These are phyloP conservation scores for Cokeromyces recurvatus DNA, from an alignment of 371 early-diverging fungal genomes.

Conservation along the genomic window DNA sequence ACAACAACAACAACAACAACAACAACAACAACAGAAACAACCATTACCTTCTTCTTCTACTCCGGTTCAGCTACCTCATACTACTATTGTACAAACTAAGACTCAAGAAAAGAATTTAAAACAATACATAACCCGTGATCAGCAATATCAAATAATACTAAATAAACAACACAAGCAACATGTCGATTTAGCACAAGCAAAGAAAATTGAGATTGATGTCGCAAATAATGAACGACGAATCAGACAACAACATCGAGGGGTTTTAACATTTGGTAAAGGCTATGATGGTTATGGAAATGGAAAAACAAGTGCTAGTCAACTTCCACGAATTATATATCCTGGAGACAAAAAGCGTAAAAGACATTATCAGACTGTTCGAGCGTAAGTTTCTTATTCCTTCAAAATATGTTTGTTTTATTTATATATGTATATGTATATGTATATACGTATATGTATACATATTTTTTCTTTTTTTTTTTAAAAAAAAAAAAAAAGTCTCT, in stretches of 20 bases:
- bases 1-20: neutral
- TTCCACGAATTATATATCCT: slow-evolving; percentile 30
- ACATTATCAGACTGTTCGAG: slow-evolving; percentile 20
- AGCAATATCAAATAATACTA: slow-evolving; percentile 31
- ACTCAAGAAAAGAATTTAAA: slow-evolving; percentile 17
- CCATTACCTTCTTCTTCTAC: no score
- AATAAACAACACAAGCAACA: slow-evolving; percentile 40
- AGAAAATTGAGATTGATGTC: slow-evolving; percentile 33
- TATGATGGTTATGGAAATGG: slow-evolving; percentile 37
- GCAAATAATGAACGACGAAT: slow-evolving; percentile 24
- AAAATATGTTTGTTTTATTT: no score
- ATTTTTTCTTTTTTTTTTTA: no score
- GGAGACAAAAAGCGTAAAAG: slow-evolving; percentile 27
- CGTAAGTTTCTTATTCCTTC: no score
- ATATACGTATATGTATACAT: no score
- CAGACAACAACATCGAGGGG: slow-evolving; percentile 24
- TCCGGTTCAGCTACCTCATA: neutral
- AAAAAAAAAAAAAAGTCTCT: slow-evolving; percentile 3
- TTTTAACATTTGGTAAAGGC: slow-evolving; percentile 33
- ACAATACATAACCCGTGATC: slow-evolving; percentile 28
- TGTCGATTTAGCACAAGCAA: slow-evolving; percentile 34
- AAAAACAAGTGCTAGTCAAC: slow-evolving; percentile 8
- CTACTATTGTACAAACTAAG: neutral
- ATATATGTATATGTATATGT: no score
- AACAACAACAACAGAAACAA: no score